Conservation (phyloP, 306 rosid genomes). For the Quercus suber region DNA sequence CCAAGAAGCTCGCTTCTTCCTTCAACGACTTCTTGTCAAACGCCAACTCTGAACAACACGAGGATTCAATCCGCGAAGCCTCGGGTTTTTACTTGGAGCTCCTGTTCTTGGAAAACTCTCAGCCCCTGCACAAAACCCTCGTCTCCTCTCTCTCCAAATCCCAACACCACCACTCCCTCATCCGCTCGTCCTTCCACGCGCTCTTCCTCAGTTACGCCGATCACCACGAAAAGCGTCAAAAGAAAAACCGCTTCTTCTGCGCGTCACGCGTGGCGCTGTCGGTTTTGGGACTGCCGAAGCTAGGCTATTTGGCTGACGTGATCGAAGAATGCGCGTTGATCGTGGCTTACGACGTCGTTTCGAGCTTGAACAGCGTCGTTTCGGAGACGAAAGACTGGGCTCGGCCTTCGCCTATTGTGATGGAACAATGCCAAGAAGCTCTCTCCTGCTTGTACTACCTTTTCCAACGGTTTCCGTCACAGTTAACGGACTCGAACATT, state of each 20-base stretch:
- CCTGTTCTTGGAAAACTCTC: slow-evolving; percentile 68
- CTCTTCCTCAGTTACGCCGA: slow-evolving; percentile 51
- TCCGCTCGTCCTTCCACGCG: slow-evolving; percentile 37
- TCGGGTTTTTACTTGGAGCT: slow-evolving; percentile 57
- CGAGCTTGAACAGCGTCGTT: slow-evolving; percentile 49
- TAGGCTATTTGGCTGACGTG: slow-evolving; percentile 59
- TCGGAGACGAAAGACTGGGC: slow-evolving; percentile 49
- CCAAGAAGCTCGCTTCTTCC: slow-evolving; percentile 49
- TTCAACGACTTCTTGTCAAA: slow-evolving; percentile 39
- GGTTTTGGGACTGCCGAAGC: slow-evolving; percentile 71
- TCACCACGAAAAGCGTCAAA: slow-evolving; percentile 26
- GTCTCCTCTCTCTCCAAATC: slow-evolving; percentile 59
- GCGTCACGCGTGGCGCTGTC: slow-evolving; percentile 70
- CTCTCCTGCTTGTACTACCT: slow-evolving; percentile 90
- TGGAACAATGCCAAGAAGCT: slow-evolving; percentile 98
- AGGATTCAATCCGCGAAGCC: slow-evolving; percentile 28
- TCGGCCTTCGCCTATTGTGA: slow-evolving; percentile 83
- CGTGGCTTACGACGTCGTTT: slow-evolving; percentile 53
- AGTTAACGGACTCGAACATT: slow-evolving; percentile 40
- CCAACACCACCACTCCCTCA: slow-evolving; percentile 21
- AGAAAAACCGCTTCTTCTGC: slow-evolving; percentile 26
- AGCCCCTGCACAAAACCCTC: slow-evolving; percentile 67
- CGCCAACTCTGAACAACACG: slow-evolving; percentile 24
- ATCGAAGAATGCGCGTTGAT: slow-evolving; percentile 64
- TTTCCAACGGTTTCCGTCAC: slow-evolving; percentile 73